Conservation (phyloP, 306 rosid species). For the Senna siamea region DNA sequence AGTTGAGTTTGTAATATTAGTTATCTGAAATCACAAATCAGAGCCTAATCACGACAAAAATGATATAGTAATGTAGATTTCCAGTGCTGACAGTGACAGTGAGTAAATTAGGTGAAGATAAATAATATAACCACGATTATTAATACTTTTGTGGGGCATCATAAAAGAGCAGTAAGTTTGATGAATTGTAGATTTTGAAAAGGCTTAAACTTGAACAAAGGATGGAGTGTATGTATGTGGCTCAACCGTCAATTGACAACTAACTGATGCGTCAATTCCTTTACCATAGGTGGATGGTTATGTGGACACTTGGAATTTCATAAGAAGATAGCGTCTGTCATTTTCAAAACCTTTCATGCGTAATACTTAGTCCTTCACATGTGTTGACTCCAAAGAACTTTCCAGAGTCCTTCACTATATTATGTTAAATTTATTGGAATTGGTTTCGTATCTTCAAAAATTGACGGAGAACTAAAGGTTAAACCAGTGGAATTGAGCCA, state of each 20-base stretch:
- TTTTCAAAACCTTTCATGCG: background rate
- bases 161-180: no score
- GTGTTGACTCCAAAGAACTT: background rate
- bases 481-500: no score
- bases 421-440: no score
- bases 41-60: constrained; percentile 32
- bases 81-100: constrained; percentile 31
- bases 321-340: no score
- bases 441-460: no score
- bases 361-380: background rate
- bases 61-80: constrained; percentile 34
- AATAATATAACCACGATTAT: constrained; percentile 1
- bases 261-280: background rate
- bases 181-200: no score
- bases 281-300: no score
- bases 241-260: background rate
- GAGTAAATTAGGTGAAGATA: constrained; percentile 19
- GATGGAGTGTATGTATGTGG: background rate
- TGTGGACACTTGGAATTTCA: no score
- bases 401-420: background rate
- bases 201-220: no score
- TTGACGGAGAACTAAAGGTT: no score
- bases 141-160: background rate
- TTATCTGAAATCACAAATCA: constrained; percentile 28
- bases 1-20: constrained; percentile 30